Evolutionary conservation across 441 rosid genomes (phyloP).

Genomic region (Aquilaria agallochum): DNA sequence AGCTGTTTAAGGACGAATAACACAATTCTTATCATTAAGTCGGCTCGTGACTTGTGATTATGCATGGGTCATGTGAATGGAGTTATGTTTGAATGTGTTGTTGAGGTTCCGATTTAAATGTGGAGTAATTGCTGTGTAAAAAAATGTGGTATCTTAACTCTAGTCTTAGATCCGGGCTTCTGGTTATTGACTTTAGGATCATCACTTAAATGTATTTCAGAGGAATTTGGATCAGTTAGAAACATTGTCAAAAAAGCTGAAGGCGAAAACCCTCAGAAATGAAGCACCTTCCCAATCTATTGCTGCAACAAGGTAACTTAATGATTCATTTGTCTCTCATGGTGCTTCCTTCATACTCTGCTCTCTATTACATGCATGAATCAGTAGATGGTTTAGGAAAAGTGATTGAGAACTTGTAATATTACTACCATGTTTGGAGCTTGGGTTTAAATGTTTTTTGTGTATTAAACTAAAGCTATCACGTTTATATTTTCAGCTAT

Average conservation of each 20-base stretch:
- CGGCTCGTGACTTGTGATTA: no score
- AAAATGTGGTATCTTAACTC: no score
- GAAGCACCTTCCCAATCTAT: constrained; percentile 93
- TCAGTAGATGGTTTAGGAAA: no score
- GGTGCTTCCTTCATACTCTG: background rate
- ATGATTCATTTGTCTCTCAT: background rate
- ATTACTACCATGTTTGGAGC: background rate
- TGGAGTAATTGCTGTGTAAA: no score
- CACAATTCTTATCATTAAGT: no score
- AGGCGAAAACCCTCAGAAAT: constrained; percentile 74
- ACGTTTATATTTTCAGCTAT: constrained; percentile 4
- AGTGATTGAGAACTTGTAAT: no score
- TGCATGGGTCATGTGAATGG: no score
- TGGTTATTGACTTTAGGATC: constrained; percentile 15
- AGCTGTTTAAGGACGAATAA: no score
- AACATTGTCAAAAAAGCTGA: constrained; percentile 92
- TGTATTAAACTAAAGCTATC: background rate
- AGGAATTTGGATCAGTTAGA: constrained; percentile 93
- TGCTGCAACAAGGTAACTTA: constrained; percentile 85
- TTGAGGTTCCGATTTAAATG: no score
- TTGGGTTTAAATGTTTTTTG: background rate
- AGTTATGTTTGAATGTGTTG: no score
- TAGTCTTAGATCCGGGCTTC: background rate
- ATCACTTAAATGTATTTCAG: constrained; percentile 31
- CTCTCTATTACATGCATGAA: background rate